Percentiles rank a stretch among this genome's conserved stretches.
Conservation (phyloP, 106 monocot species). For the Dendrobium nobile region DNA sequence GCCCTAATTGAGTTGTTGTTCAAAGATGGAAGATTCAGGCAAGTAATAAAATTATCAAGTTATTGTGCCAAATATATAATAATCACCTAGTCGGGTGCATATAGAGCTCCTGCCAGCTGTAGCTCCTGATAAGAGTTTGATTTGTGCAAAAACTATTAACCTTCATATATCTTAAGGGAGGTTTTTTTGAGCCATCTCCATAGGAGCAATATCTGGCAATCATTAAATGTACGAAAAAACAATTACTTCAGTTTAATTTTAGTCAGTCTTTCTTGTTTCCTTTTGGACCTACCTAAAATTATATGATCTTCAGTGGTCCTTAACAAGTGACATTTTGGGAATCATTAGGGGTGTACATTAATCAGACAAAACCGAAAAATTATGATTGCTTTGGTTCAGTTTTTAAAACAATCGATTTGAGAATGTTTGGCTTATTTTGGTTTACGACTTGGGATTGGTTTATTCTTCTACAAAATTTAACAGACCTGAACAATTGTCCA, state of each 20-base stretch:
- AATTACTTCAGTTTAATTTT: not conserved
- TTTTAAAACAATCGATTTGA: not conserved
- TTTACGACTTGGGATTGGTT: not conserved
- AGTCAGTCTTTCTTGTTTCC: not conserved
- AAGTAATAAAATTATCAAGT: slow-evolving; percentile 9
- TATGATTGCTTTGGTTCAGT: too few species aligned
- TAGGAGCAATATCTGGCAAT: not conserved
- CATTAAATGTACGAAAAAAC: not conserved
- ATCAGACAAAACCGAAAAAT: not conserved
- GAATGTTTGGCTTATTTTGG: not conserved
- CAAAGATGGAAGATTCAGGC: slow-evolving; percentile 99
- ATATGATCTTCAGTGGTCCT: not conserved
- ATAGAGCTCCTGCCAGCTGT: not conserved
- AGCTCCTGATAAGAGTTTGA: not conserved
- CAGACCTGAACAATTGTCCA: not conserved
- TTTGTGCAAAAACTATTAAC: not conserved
- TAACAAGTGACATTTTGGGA: not conserved
- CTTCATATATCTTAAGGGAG: not conserved
- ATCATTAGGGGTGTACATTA: not conserved
- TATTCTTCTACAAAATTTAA: not conserved
- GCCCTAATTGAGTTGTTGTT: slow-evolving; percentile 93
- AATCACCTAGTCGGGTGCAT: not conserved
- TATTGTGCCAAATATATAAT: not conserved
- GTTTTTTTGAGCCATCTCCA: not conserved
- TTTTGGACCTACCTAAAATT: not conserved